Evolutionary conservation across 129 eudicot genomes (phyloP), one percentile per base, ranked within the genome.

Genomic region (Tanacetum coccineum): DNA sequence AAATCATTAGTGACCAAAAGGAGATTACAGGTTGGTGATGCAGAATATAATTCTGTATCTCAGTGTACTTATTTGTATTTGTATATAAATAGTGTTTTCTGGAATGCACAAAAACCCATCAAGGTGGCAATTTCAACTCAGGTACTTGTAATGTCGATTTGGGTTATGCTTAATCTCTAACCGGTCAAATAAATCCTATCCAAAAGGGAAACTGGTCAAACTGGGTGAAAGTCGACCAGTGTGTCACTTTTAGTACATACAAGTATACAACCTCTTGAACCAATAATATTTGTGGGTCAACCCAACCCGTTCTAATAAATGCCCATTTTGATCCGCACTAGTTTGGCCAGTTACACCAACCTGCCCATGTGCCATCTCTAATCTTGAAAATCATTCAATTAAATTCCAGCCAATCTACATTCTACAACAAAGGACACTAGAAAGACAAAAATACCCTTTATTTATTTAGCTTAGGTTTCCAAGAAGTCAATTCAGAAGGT

Each of bases 401-500:
- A 73, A 72, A 64, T 18, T 25, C 53, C 48, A 57, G 13, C 39
- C 18, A 53, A 65, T 56, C 21, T 64, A 52, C 45, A 53, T 44
- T 56, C 32, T 73, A 63, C 55, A 70, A 45, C 14, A 57, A 22
- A 62, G 53, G 15, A 39, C 49, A 61, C n/a, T 32, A 1, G 9
- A 67, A 60, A 61, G 25, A 5, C 9, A 13, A 25, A 22, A 47
- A 64, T 42, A 46, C 70, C 18, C 47, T 19, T 72, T 67, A 46
- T 66, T 66, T 18, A 44, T 74, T 22, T 75, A 74, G 54, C 50
- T 68, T 67, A 80, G 66, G 58, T 63, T 81, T 77, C 99, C 96
- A 93, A 25, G 92, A 78, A 14, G 79, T 79, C 30, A 93, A 76
- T 53, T 93, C 95, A 32, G 62, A 47, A 32, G 99, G 99, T 21